A percentile compares a stretch with the other conserved stretches of the same genome.
phyloP scores from a whole-genome alignment of 1,139 yeast species.

The Yamadazyma oceani region DNA sequence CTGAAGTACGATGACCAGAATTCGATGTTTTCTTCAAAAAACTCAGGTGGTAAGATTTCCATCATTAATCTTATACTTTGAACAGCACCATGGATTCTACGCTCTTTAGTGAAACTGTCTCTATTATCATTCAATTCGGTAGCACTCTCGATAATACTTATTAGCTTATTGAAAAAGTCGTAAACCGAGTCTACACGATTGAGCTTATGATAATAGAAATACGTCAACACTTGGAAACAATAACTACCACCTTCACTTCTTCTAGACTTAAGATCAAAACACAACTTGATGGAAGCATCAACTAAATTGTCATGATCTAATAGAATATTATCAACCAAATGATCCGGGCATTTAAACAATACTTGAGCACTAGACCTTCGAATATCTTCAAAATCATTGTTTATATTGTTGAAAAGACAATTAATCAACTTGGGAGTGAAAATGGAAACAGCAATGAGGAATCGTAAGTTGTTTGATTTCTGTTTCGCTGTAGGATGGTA shows the following conservation, averaged over 20 bases:
- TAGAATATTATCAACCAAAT: slow-evolving; percentile 18
- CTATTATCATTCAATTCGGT: neutral
- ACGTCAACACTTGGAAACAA: slow-evolving; percentile 50
- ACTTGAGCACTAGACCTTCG: slow-evolving; percentile 52
- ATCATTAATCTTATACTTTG: slow-evolving; percentile 55
- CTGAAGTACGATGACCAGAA: slow-evolving; percentile 6
- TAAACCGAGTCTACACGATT: neutral
- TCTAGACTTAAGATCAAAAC: slow-evolving; percentile 63
- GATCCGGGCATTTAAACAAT: slow-evolving; percentile 49
- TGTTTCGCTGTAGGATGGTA: slow-evolving; percentile 16
- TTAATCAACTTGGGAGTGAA: slow-evolving; percentile 33
- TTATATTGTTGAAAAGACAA: slow-evolving; percentile 57
- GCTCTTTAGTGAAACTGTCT: neutral
- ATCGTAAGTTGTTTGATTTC: slow-evolving; percentile 10
- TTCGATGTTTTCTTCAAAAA: neutral
- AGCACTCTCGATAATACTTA: neutral
- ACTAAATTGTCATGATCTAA: slow-evolving; percentile 21
- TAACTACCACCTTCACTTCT: slow-evolving; percentile 84
- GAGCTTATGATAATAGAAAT: slow-evolving; percentile 13
- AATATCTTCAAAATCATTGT: slow-evolving; percentile 76
- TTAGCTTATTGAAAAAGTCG: neutral
- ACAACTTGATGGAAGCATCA: slow-evolving; percentile 37
- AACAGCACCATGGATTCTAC: slow-evolving; percentile 66
- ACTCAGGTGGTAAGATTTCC: slow-evolving; percentile 3
- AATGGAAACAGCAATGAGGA: slow-evolving; percentile 20